phyloP scores from a whole-genome alignment of 73 alveolate genomes.

The Paramecium octaurelia region DNA sequence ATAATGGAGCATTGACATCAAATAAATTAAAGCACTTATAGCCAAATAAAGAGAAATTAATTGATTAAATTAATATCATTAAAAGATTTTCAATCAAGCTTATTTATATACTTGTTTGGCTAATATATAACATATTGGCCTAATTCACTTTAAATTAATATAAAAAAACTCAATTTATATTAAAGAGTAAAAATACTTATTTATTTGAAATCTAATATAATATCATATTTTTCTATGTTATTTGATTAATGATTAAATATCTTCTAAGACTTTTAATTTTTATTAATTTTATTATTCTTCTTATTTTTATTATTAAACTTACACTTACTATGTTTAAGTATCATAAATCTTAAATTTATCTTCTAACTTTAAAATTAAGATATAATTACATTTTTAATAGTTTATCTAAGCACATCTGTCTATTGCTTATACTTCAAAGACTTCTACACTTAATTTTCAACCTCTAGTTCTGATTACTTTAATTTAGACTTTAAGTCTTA shows the following conservation, averaged over 20 bases:
- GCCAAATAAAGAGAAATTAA: background rate
- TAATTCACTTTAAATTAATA: no score
- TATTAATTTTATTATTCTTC: background rate
- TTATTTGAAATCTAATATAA: background rate
- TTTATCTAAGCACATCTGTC: background rate
- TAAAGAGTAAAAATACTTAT: no score
- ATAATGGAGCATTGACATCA: background rate
- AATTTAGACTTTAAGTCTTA: background rate
- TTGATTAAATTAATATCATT: background rate
- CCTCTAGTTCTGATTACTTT: background rate
- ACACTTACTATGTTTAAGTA: background rate
- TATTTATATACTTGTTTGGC: no score
- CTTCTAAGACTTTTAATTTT: constrained; percentile 41
- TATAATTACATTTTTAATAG: background rate
- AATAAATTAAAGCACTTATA: background rate
- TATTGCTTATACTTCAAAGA: background rate
- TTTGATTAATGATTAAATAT: constrained; percentile 23
- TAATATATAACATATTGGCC: no score
- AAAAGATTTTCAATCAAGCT: background rate
- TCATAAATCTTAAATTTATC: constrained; percentile 13
- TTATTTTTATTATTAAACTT: background rate
- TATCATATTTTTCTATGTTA: background rate
- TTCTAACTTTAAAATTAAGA: background rate
- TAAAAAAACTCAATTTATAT: no score
- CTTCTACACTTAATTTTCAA: background rate